Evolutionary conservation across 140 eudicot species (phyloP).

Genomic region (Oenanthe javanica): DNA sequence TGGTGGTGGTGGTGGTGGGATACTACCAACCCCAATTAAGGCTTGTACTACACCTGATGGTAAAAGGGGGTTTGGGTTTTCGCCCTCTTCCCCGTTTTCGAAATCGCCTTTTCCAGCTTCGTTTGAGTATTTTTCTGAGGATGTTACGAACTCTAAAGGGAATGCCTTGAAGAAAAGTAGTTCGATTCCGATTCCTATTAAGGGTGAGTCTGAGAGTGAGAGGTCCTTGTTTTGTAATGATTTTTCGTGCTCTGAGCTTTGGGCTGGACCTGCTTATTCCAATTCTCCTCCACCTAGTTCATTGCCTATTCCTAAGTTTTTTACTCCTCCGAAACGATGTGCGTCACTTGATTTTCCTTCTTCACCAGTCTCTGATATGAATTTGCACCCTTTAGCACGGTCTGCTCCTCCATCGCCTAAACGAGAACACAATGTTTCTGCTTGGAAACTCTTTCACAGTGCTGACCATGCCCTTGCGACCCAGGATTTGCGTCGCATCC

Average conservation of each 20-base stretch:
- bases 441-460: slow-evolving; percentile 22
- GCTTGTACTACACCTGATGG: slow-evolving; percentile 32
- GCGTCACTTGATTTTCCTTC: slow-evolving; percentile 78
- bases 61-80: slow-evolving; percentile 22
- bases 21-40: slow-evolving; percentile 43
- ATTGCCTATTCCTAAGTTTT: slow-evolving; percentile 87
- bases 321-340: slow-evolving; percentile 59
- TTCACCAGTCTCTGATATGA: slow-evolving; percentile 32
- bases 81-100: slow-evolving; percentile 31
- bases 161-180: slow-evolving; percentile 23
- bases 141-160: slow-evolving; percentile 16
- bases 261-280: slow-evolving; percentile 99
- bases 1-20: slow-evolving; percentile 70
- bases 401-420: slow-evolving; percentile 95
- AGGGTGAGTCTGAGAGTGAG: slow-evolving; percentile 19
- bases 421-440: slow-evolving; percentile 25
- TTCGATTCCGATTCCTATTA: slow-evolving; percentile 42
- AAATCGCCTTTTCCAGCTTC: slow-evolving; percentile 36
- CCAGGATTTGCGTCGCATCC: slow-evolving; percentile 69
- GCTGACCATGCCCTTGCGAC: slow-evolving; percentile 87
- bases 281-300: slow-evolving; percentile 97
- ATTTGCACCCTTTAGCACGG: slow-evolving; percentile 47
- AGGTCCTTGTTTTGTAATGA: slow-evolving; percentile 18
- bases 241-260: slow-evolving; percentile 57
- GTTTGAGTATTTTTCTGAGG: slow-evolving; percentile 25